Percentiles rank a stretch among this genome's conserved stretches.
Conservation (phyloP, 495 filamentous ascomycete species). For the Annulohypoxylon stygium region DNA sequence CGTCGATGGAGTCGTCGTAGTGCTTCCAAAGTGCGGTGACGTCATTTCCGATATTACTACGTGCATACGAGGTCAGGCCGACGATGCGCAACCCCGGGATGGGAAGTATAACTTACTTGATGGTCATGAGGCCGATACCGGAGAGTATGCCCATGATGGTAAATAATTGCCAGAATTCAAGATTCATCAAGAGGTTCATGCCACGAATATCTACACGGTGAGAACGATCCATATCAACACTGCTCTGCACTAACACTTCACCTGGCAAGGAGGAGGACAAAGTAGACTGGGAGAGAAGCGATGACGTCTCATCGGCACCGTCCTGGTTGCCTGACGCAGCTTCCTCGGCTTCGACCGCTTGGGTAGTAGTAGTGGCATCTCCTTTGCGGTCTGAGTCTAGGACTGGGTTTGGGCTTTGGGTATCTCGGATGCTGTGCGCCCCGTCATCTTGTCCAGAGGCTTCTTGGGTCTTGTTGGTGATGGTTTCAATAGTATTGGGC, state of each 20-base stretch:
- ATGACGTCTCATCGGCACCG: conserved; percentile 81
- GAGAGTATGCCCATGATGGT: conserved; percentile 86
- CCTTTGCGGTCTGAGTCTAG: conserved; percentile 34
- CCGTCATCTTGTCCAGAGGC: conserved; percentile 39
- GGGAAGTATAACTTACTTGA: conserved; percentile 78
- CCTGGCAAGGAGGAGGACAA: conserved; percentile 60
- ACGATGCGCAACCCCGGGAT: neutral
- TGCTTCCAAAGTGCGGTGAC: conserved; percentile 82
- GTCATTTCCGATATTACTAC: conserved; percentile 94
- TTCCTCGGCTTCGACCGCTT: conserved; percentile 51
- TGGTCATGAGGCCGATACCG: conserved; percentile 97
- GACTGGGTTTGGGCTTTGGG: conserved; percentile 7
- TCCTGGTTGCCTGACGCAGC: conserved; percentile 46
- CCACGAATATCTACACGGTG: conserved; percentile 92
- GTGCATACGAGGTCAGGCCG: conserved; percentile 53
- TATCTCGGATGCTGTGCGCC: conserved; percentile 34
- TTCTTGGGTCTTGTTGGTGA: conserved; percentile 44
- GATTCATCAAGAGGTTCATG: conserved; percentile 75
- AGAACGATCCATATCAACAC: conserved; percentile 69
- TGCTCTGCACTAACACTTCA: conserved; percentile 64
- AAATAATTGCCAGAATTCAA: conserved; percentile 94
- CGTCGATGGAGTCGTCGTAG: conserved; percentile 78
- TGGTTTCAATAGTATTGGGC: conserved; percentile 52
- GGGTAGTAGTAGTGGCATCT: conserved; percentile 43
- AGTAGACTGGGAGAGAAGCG: conserved; percentile 76